phyloP scores from a whole-genome alignment of 208 protist species.

The Trypanosoma melophagium region DNA sequence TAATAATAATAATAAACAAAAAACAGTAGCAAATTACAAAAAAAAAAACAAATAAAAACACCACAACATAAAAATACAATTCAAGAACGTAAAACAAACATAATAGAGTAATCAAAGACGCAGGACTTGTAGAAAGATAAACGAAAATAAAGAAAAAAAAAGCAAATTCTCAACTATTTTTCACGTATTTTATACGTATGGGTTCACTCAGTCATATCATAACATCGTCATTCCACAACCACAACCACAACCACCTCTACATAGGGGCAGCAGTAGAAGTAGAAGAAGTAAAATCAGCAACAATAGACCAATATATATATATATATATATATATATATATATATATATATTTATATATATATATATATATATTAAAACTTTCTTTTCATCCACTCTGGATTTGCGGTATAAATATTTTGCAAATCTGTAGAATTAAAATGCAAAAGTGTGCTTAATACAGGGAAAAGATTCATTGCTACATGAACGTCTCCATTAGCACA shows the following conservation, averaged over 20 bases:
- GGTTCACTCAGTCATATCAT: too few species aligned
- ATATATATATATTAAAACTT: conserved; percentile 23
- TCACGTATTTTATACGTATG: not conserved
- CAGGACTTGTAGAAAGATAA: not conserved
- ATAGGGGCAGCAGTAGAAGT: too few species aligned
- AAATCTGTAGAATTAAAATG: conserved; percentile 55
- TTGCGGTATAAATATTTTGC: conserved; percentile 43
- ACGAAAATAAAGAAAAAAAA: conserved; percentile 13
- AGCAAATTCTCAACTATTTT: conserved; percentile 5
- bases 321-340: too few species aligned
- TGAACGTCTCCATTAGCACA: conserved; percentile 45
- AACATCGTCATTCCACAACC: not conserved
- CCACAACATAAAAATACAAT: too few species aligned
- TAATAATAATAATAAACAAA: too few species aligned
- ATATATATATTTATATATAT: too few species aligned
- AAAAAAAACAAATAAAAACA: too few species aligned
- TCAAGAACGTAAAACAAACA: too few species aligned
- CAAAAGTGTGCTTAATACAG: conserved; percentile 74
- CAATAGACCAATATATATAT: not conserved
- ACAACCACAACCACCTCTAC: not conserved
- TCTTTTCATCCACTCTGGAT: conserved; percentile 45
- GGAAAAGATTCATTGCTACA: conserved; percentile 64
- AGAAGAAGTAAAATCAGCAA: conserved; percentile 7
- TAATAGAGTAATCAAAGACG: too few species aligned
- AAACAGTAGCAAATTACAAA: too few species aligned